Base-by-base conservation (phyloP, 169 alveolate genomes). In the Sarcocystis neurona region DNA sequence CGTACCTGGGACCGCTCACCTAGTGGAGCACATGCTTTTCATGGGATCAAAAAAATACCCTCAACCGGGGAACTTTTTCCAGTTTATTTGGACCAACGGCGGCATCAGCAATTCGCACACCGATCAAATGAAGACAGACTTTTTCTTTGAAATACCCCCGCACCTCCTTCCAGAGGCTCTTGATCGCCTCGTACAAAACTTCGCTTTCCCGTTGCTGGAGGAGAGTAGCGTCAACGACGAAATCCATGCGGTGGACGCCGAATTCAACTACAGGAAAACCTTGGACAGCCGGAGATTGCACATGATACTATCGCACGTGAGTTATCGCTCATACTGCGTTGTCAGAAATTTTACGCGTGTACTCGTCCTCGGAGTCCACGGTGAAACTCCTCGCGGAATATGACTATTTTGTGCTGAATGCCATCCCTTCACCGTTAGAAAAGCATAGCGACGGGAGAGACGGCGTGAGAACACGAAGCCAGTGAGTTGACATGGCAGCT, bases 1-100 rank as follows among this genome's bases (percentile, higher is more conserved):
- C 47, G 72, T 93, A 72, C 94, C 88, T 63, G 99, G 99, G 20
- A 93, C 97, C 84, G 98, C 98, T 47, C 99, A 97, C 93, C 96
- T 96, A 93, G 91, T 95, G 72, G 99, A 97, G 84, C 99, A 97
- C 89, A 96, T 97, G 98, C 90, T 96, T 56, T 96, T 96, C 91
- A 94, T 96, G 95, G 99, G 94, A 8, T 8, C 39, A 5, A 8
- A 63, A 8, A 15, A n/a, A 23, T 63, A 23, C 75, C n/a, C n/a
- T n/a, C n/a, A n/a, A n/a, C n/a, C n/a, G n/a, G n/a, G n/a, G n/a
- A n/a, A n/a, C n/a, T 63, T 63, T 27, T 70, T 70, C 79, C 53
- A 70, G n/a, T 70, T 70, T 70, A 8, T 70, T 27, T 48, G 39
- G 10, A 3, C 8, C 43, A 18, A 37, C 37, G 79, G 79, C 15